Conservation (phyloP, 768 basidiomycete genomes). For the Paxillus rubicundulus region DNA sequence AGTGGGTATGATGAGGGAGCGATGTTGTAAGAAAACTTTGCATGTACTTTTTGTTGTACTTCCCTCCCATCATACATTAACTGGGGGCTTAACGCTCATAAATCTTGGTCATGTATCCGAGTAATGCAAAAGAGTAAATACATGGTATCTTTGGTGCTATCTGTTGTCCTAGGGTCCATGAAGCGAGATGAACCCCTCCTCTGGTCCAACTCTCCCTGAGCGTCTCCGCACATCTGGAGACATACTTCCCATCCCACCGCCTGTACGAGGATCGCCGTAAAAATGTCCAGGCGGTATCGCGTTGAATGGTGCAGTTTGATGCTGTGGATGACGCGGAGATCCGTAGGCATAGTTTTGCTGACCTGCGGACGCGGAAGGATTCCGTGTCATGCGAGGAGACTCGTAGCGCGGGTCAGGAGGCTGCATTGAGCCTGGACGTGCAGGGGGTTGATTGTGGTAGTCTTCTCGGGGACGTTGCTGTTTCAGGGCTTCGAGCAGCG, state of each 20-base stretch:
- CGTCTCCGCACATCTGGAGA: slow-evolving; percentile 35
- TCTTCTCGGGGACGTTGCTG: slow-evolving; percentile 30
- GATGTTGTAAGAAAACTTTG: not conserved
- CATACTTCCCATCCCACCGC: slow-evolving; percentile 36
- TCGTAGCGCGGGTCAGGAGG: slow-evolving; percentile 34
- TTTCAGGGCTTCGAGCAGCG: slow-evolving; percentile 52
- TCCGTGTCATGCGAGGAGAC: slow-evolving; percentile 32
- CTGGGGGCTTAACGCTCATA: not conserved
- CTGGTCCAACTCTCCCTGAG: slow-evolving; percentile 28
- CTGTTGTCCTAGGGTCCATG: slow-evolving; percentile 21
- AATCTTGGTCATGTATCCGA: not conserved
- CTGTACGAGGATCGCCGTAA: slow-evolving; percentile 33
- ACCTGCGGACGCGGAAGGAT: slow-evolving; percentile 26
- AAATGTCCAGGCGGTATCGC: slow-evolving; percentile 42
- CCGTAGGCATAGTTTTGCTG: slow-evolving; percentile 30
- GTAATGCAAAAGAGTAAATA: not conserved
- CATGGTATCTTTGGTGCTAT: slow-evolving; percentile 5
- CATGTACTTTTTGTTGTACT: not conserved
- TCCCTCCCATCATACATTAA: not conserved
- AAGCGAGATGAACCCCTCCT: slow-evolving; percentile 33
- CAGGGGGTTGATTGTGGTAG: slow-evolving; percentile 20
- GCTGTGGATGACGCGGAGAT: slow-evolving; percentile 33
- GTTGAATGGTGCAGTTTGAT: slow-evolving; percentile 26
- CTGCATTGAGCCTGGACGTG: slow-evolving; percentile 29
- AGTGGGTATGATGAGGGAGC: not conserved